phyloP scores from a whole-genome alignment of 768 basidiomycete genomes.

The Tephrocybe rancida region DNA sequence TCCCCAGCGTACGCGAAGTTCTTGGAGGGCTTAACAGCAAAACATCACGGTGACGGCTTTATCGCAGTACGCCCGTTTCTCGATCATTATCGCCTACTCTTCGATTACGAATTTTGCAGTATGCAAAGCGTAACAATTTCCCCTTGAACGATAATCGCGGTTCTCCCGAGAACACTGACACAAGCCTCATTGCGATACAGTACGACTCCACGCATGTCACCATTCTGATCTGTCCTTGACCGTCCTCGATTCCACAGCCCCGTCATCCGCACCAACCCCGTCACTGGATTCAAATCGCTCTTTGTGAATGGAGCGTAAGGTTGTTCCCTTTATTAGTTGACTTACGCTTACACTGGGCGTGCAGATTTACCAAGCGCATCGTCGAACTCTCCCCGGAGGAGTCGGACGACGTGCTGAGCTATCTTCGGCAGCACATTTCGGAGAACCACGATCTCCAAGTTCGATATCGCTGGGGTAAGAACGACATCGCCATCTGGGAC shows the following conservation, averaged over 20 bases:
- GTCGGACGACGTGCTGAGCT: slow-evolving; percentile 50
- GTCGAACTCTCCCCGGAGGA: slow-evolving; percentile 55
- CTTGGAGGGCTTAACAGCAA: slow-evolving; percentile 59
- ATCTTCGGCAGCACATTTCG: slow-evolving; percentile 49
- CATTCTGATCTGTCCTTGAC: neutral
- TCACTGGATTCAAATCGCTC: slow-evolving; percentile 60
- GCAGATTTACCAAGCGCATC: slow-evolving; percentile 57
- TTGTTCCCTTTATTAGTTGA: too few relatives aligned
- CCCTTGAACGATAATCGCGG: slow-evolving; percentile 43
- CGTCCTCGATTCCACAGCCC: slow-evolving; percentile 35
- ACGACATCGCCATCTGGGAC: slow-evolving; percentile 65
- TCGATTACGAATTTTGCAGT: slow-evolving; percentile 20
- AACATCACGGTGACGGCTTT: slow-evolving; percentile 47
- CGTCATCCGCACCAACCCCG: slow-evolving; percentile 58
- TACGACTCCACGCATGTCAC: slow-evolving; percentile 22
- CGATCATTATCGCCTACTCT: neutral
- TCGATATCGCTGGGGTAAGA: slow-evolving; percentile 50
- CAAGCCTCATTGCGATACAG: slow-evolving; percentile 52
- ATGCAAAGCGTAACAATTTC: slow-evolving; percentile 28
- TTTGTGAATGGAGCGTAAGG: slow-evolving; percentile 55
- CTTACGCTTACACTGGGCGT: too few relatives aligned
- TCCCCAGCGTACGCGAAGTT: slow-evolving; percentile 55
- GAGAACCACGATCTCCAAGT: slow-evolving; percentile 63
- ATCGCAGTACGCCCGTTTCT: slow-evolving; percentile 27
- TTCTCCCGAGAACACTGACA: slow-evolving; percentile 53